Evolutionary conservation across 805 yeast species (phyloP).

Genomic region (Candida wancherniae): DNA sequence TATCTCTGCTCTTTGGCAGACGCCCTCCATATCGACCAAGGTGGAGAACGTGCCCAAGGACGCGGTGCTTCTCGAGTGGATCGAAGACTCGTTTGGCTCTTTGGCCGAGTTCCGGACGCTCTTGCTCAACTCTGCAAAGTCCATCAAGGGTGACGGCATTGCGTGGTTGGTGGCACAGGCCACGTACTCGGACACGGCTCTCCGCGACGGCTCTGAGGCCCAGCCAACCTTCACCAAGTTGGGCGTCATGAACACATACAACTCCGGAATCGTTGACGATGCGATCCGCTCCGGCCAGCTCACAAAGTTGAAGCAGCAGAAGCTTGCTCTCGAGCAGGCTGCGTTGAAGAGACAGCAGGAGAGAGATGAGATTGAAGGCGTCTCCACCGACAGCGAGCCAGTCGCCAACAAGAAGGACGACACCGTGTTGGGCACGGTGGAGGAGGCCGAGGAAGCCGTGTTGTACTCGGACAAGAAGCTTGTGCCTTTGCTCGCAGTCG

Average conservation of each 20-base stretch:
- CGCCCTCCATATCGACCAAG: conserved; percentile 35
- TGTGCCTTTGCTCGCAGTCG: conserved; percentile 65
- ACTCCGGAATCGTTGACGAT: conserved; percentile 78
- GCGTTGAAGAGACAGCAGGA: conserved; percentile 22
- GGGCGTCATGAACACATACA: conserved; percentile 77
- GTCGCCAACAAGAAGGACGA: conserved; percentile 17
- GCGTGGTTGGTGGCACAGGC: conserved; percentile 80
- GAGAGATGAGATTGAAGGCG: conserved; percentile 15
- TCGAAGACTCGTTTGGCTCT: conserved; percentile 67
- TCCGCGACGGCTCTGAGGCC: conserved; percentile 18
- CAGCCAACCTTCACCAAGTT: conserved; percentile 39
- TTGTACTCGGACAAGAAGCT: conserved; percentile 35
- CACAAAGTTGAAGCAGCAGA: conserved; percentile 37
- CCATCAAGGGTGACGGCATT: conserved; percentile 83
- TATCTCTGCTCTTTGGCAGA: conserved; percentile 37
- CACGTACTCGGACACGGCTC: conserved; percentile 24
- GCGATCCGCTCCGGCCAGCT: conserved; percentile 52
- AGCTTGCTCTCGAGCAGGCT: conserved; percentile 26
- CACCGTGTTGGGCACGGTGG: conserved; percentile 32
- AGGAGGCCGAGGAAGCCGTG: conserved; percentile 37
- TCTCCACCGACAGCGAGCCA: conserved; percentile 1
- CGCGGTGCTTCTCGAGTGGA: conserved; percentile 40
- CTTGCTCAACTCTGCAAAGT: conserved; percentile 60
- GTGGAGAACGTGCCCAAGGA: conserved; percentile 33
- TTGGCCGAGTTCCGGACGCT: conserved; percentile 69